Evolutionary conservation across 306 rosid genomes (phyloP), one percentile per base, ranked within the genome.

Genomic region (Betula pendula): DNA sequence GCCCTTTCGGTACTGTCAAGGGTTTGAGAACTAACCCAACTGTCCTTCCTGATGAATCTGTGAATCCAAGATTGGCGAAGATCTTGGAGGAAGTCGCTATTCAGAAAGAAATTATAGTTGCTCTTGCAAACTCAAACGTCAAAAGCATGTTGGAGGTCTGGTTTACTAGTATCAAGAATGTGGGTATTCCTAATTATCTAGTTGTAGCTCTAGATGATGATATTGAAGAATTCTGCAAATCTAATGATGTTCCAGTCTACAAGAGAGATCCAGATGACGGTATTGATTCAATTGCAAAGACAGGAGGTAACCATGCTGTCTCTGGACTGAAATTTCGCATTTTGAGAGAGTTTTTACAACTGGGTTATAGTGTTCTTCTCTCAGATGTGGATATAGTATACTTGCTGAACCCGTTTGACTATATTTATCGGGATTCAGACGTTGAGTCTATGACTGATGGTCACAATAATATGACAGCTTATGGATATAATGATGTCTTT

Each of bases 391-490:
- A 93, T 77, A 93, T 93, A 72, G 89, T 93, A 53, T 93, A 87
- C 84, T 51, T 93, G 88, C 98, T 89, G 87, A 93, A 91, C 79
- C 98, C 98, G 16, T 93, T 93, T 78, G 91, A 93, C 80, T 81
- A 84, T 89, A 89, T 93, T 27, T 82, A 87, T 78, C 84, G 98
- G 40, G 98, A 93, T 84, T 93, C 96, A 11, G 98, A 93, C 82
- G 90, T 93, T 68, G 98, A 93, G 82, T 91, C 96, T 19, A 93
- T 93, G 98, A 82, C 88, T 63, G 98, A 93, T 88, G 98, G 98
- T 80, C 94, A 93, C 81, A 82, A 78, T 82, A 93, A 93, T 67
- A 55, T 60, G 78, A 93, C 98, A 13, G 98, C 96, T 31, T 93
- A 93, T 72, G 98, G 98, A 51, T 93, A n/a, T 70, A 86, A 93